These are phyloP conservation scores for Corrigiola litoralis DNA, from an alignment of 179 eudicot genomes.

Conservation along the genomic window DNA sequence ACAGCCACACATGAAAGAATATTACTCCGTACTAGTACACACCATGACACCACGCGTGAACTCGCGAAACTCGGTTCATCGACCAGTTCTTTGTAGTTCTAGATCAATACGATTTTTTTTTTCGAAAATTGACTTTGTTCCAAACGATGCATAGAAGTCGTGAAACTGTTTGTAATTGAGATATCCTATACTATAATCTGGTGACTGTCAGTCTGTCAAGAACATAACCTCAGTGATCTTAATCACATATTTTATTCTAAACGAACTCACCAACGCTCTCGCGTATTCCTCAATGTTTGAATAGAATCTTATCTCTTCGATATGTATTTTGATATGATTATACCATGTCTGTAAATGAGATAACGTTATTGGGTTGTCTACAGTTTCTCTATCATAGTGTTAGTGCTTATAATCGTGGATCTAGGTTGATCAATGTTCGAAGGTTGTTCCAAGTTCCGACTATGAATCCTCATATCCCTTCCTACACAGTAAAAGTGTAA, in stretches of 20 bases:
- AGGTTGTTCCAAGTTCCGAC: no score
- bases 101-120: neutral
- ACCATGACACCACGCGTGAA: neutral
- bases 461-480: no score
- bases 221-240: conserved; percentile 6
- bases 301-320: conserved; percentile 18
- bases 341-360: neutral
- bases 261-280: neutral
- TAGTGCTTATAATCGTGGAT: no score
- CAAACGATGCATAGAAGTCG: neutral
- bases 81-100: neutral
- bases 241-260: neutral
- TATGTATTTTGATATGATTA: neutral
- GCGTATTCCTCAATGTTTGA: conserved; percentile 9
- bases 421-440: no score
- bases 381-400: no score
- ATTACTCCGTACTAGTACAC: no score
- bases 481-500: no score
- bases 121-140: neutral
- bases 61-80: neutral
- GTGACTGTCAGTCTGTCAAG: neutral
- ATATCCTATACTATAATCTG: neutral
- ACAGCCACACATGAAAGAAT: no score
- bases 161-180: conserved; percentile 3
- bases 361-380: no score